These are phyloP conservation scores for Vaccinium macrocarpon DNA, from an alignment of 148 eudicot genomes.

Conservation along the genomic window DNA sequence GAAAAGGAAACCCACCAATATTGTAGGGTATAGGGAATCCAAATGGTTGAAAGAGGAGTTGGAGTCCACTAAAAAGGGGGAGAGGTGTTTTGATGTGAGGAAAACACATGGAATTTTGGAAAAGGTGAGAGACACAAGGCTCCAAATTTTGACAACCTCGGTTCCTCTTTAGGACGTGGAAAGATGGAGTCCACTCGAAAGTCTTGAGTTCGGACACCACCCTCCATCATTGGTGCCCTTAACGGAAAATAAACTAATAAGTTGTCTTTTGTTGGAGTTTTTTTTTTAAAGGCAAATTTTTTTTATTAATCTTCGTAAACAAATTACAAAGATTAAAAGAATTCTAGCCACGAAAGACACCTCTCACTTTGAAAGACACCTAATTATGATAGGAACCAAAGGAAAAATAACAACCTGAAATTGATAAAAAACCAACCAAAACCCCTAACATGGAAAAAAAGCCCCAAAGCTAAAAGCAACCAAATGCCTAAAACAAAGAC, in stretches of 20 bases:
- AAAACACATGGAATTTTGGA: slow-evolving; percentile 32
- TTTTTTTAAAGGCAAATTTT: slow-evolving; percentile 12
- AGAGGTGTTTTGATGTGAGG: slow-evolving; percentile 21
- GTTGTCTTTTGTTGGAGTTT: background rate
- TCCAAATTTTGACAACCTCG: slow-evolving; percentile 26
- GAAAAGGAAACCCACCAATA: slow-evolving; percentile 31
- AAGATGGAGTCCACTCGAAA: slow-evolving; percentile 36
- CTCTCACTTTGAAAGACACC: no score
- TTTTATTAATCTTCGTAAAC: no score
- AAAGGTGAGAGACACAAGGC: slow-evolving; percentile 24
- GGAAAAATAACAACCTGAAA: no score
- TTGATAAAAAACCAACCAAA: no score
- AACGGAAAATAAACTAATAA: slow-evolving; percentile 22
- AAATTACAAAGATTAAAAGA: background rate
- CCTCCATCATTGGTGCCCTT: slow-evolving; percentile 25
- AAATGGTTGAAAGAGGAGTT: slow-evolving; percentile 36
- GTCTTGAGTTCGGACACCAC: background rate
- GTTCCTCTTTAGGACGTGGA: slow-evolving; percentile 29
- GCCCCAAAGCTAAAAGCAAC: no score
- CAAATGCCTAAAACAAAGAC: no score
- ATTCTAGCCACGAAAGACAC: no score
- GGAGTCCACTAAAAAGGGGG: slow-evolving; percentile 35
- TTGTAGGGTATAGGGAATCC: slow-evolving; percentile 27
- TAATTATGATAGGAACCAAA: no score
- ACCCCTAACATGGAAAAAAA: no score